Evolutionary conservation across 2,329 filamentous ascomycete genomes (phyloP), one percentile per base, ranked within the genome.

Genomic region (Sclerotinia minor): DNA sequence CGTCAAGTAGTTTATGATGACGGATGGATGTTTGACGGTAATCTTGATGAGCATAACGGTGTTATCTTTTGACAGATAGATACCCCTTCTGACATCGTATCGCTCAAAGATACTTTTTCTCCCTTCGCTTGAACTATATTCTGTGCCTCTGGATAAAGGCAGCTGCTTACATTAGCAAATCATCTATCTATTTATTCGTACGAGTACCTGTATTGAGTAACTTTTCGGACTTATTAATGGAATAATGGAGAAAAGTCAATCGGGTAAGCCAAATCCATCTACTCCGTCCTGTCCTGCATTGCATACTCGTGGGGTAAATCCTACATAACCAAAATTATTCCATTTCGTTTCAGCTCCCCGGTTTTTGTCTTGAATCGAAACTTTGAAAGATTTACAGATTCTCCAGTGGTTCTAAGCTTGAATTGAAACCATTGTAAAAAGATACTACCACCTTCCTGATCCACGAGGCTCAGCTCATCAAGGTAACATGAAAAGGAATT

Each of bases 371-470:
- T 32, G 15, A 15, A 19, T 26, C 19, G 19, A 59, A 29, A 9
- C n/a, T 26, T 60, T 35, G 44, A 49, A 32, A 17, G 38, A 1
- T 5, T 41, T 5, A 41, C 19, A 21, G 3, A 38, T 24, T 60
- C 5, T 49, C 21, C 13, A 38, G 1, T 19, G 1, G 49, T 35
- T 49, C 41, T 7, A 49, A 49, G 57, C 45, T 60, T 7, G 13
- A 57, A 35, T 38, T 35, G 44, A 35, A 60, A 21, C 1, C 19
- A 47, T 32, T 35, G 44, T 19, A 32, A 41, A 35, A 11, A 3
- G 21, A 35, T 61, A 35, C 58, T 13, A 61, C 58, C 58, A 61
- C 58, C 58, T 61, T 61, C 58, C 58, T 19, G 35, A 61, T 17
- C 2, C 47, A n/a, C 29, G 58, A 35, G 58, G 58, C 44, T 49